These are phyloP conservation scores for Ceratocystis cacaofunesta DNA, from an alignment of 2,329 filamentous ascomycete genomes.

Conservation along the genomic window DNA sequence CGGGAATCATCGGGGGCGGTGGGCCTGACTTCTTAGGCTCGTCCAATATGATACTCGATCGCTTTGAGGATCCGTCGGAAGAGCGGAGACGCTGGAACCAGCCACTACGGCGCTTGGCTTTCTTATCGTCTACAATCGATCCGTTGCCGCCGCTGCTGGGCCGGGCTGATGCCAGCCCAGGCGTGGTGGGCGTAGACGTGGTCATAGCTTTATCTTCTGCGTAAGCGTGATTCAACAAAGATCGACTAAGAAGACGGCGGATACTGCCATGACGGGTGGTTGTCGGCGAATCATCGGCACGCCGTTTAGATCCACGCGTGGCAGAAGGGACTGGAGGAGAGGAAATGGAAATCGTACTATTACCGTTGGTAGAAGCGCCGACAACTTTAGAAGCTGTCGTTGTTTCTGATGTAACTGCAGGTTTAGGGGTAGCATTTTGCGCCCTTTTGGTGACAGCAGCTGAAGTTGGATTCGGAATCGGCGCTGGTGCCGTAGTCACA, in stretches of 20 bases:
- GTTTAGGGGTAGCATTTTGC: neutral
- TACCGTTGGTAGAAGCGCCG: constrained; percentile 21
- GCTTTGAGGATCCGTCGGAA: constrained; percentile 24
- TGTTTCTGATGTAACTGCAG: constrained; percentile 17
- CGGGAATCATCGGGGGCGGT: constrained; percentile 47
- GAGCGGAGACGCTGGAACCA: constrained; percentile 43
- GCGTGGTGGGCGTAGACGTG: constrained; percentile 16
- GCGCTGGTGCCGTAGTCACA: constrained; percentile 19
- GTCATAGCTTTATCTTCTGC: constrained; percentile 32
- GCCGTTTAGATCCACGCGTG: constrained; percentile 31
- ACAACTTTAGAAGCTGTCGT: neutral
- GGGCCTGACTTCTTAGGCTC: constrained; percentile 31
- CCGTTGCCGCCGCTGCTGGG: constrained; percentile 37
- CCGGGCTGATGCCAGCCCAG: constrained; percentile 21
- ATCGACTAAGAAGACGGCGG: constrained; percentile 42
- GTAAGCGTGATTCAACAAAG: constrained; percentile 39
- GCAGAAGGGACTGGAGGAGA: constrained; percentile 19
- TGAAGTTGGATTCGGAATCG: neutral
- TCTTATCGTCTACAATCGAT: constrained; percentile 37
- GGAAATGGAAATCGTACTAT: constrained; percentile 27
- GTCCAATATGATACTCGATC: constrained; percentile 30
- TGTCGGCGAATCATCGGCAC: constrained; percentile 33
- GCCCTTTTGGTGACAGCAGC: neutral
- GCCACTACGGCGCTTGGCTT: constrained; percentile 40
- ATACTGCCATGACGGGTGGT: constrained; percentile 41